Evolutionary conservation across 192 early-diverging fungal species (phyloP), one percentile per base, ranked within the genome.

Genomic region (Umbelopsis sp.): DNA sequence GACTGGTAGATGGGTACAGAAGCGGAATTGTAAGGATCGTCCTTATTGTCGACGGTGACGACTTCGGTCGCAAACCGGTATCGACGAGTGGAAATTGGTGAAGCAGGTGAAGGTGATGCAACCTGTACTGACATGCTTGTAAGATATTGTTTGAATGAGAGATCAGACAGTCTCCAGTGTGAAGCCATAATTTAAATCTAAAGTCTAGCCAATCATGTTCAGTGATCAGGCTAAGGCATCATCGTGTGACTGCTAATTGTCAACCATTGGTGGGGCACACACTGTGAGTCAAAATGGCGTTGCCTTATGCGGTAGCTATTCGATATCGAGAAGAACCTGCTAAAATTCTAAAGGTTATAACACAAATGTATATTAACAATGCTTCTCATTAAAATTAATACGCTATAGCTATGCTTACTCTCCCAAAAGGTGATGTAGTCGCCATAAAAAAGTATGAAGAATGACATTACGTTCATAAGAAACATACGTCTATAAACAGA

Each of bases 1-100:
- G 96, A 92, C 71, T 97, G 96, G 85, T 99, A 99, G 71, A 99
- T 95, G n/a, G 97, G 97, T 50, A 95, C 89, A 8, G 93, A 94
- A 22, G 92, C 86, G 11, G 96, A 87, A 81, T 94, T 91, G 86
- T 99, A 96, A 65, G 85, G 89, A 78, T 99, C 96, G 48, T 90
- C 88, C 68, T 86, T 78, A 76, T 85, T 85, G 71, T 92, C 92
- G 65, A 93, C 85, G 35, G 83, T 81, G 30, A 93, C 92, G 4
- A 93, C 83, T 76, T 93, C 89, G 4, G 92, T 93, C 25, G 90
- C 90, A 72, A 87, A 80, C 65, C 87, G 87, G 73, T 93, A 93
- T 46, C 80, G 79, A 23, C 78, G 77, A 37, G 75, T 71, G 22
- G 72, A 49, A 46, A 68, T 44, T 21, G 74, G 64, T 5, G 74